These are phyloP conservation scores for Pouteria glomerata DNA, from an alignment of 148 eudicot species.

Conservation along the genomic window DNA sequence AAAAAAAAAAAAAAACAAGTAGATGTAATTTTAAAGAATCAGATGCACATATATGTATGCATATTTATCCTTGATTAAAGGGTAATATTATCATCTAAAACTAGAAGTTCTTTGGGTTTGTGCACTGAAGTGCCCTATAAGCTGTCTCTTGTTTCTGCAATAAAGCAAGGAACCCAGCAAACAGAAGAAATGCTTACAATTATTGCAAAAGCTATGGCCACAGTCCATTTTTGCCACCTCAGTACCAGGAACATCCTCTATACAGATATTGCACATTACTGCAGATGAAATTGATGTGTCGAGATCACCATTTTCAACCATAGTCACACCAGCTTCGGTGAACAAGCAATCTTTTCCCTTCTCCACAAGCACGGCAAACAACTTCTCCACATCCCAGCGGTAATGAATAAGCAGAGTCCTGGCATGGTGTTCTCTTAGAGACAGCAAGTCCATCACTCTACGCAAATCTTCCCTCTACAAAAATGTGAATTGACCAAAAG, in stretches of 20 bases:
- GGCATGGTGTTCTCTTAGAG: constrained; percentile 60
- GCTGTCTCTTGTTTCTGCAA: not conserved
- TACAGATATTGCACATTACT: constrained; percentile 45
- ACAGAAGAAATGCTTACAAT: constrained; percentile 37
- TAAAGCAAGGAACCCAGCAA: not conserved
- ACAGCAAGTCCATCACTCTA: constrained; percentile 60
- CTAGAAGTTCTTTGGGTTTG: not conserved
- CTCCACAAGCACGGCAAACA: constrained; percentile 52
- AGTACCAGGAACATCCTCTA: constrained; percentile 42
- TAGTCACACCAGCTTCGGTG: constrained; percentile 56
- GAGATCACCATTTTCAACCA: constrained; percentile 21
- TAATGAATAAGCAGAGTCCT: constrained; percentile 67
- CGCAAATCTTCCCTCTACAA: constrained; percentile 59
- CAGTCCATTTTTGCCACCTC: constrained; percentile 67
- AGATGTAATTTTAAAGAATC: not conserved
- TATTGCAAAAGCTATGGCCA: constrained; percentile 66
- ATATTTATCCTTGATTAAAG: no score
- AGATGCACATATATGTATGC: not conserved
- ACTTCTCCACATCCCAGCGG: constrained; percentile 64
- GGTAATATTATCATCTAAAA: not conserved
- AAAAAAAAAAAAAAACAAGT: not conserved
- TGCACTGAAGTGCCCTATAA: not conserved
- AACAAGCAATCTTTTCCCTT: constrained; percentile 47
- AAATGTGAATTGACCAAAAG: not conserved
- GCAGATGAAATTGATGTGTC: constrained; percentile 21